phyloP scores from a whole-genome alignment of 176 grass and related monocot genomes.

The Aegilops tauschii region DNA sequence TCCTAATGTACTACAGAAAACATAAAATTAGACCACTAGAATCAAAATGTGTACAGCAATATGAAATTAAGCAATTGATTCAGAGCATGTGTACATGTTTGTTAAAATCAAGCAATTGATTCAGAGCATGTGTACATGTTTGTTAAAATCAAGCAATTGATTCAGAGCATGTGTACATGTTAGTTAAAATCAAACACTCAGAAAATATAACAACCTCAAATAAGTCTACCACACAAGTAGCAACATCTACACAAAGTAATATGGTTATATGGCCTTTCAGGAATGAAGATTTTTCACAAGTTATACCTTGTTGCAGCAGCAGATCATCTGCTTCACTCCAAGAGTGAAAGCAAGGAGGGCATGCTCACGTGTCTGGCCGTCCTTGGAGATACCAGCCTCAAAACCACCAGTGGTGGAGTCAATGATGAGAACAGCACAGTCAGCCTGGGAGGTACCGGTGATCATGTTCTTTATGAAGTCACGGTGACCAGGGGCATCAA shows the following conservation, averaged over 20 bases:
- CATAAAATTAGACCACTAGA: neutral
- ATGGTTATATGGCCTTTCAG: neutral
- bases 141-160: neutral
- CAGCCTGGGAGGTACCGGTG: conserved; percentile 80
- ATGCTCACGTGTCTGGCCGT: conserved; percentile 78
- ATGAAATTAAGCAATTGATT: neutral
- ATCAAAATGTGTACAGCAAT: neutral
- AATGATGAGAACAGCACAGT: conserved; percentile 78
- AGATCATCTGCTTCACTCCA: conserved; percentile 87
- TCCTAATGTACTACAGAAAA: neutral
- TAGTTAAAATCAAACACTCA: neutral
- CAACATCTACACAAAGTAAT: neutral
- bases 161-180: neutral
- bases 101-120: neutral
- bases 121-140: neutral
- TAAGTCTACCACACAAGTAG: too few relatives aligned
- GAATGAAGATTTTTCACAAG: neutral
- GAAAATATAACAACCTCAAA: neutral
- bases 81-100: neutral
- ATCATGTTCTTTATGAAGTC: conserved; percentile 96
- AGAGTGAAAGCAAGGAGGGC: conserved; percentile 84
- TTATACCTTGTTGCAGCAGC: conserved; percentile 89
- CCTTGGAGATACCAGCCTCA: conserved; percentile 89
- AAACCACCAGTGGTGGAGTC: conserved; percentile 91
- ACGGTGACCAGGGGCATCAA: conserved; percentile 79